Evolutionary conservation across 1,139 yeast species (phyloP).

Genomic region (Hemisphaericaspora subhashii): DNA sequence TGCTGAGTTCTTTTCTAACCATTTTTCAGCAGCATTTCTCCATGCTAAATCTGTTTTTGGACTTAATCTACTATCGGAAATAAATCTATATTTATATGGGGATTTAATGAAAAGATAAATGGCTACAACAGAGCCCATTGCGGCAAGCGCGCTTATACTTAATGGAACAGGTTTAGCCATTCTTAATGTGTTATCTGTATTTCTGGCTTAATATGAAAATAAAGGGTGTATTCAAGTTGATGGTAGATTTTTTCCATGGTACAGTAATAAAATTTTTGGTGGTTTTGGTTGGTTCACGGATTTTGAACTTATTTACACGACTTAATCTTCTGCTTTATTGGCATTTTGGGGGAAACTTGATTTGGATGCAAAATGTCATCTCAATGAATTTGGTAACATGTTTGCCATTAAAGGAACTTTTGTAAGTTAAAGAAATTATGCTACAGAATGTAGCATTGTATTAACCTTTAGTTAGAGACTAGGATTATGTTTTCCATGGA

Average conservation of each 20-base stretch:
- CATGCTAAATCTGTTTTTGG: conserved; percentile 55
- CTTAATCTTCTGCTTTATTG: too few species aligned
- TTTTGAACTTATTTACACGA: too few species aligned
- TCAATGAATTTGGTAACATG: too few species aligned
- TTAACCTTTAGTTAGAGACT: too few species aligned
- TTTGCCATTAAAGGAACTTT: too few species aligned
- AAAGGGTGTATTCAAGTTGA: neutral
- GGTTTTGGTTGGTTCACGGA: conserved; percentile 15
- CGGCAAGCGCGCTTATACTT: conserved; percentile 42
- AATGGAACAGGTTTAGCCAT: conserved; percentile 47
- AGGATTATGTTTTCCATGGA: too few species aligned
- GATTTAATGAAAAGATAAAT: conserved; percentile 44
- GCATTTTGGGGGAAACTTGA: too few species aligned
- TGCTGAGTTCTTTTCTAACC: conserved; percentile 34
- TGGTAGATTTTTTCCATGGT: conserved; percentile 11
- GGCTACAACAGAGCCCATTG: conserved; percentile 47
- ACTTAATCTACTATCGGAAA: conserved; percentile 44
- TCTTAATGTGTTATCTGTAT: conserved; percentile 1
- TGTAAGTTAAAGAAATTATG: too few species aligned
- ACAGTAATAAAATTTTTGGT: conserved; percentile 1
- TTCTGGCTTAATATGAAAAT: neutral
- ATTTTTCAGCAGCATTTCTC: conserved; percentile 49
- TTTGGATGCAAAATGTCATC: too few species aligned
- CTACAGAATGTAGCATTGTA: too few species aligned
- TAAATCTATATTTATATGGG: conserved; percentile 46